These are phyloP conservation scores for Fonsecaea pedrosoi DNA, from an alignment of 2,329 filamentous ascomycete genomes.

Conservation along the genomic window DNA sequence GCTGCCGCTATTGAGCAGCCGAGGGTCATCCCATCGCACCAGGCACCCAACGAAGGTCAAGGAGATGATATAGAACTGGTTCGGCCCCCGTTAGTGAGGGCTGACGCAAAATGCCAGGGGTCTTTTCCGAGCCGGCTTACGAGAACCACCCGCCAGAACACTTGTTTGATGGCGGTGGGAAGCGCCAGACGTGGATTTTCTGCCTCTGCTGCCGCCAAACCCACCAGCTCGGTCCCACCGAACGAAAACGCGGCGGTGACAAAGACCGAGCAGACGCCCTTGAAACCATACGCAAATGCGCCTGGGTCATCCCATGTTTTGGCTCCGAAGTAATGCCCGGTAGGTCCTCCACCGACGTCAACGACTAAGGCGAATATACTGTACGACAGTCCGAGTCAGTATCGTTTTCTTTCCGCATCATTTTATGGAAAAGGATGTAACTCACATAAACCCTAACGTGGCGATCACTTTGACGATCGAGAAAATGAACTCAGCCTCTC, in stretches of 20 bases:
- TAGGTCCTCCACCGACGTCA: slow-evolving; percentile 77
- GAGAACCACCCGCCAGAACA: slow-evolving; percentile 90
- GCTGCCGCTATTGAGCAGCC: slow-evolving; percentile 66
- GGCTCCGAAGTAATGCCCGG: slow-evolving; percentile 74
- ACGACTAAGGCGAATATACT: slow-evolving; percentile 84
- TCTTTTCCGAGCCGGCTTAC: slow-evolving; percentile 25
- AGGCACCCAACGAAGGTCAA: slow-evolving; percentile 80
- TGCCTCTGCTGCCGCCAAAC: slow-evolving; percentile 65
- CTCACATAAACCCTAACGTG: slow-evolving; percentile 79
- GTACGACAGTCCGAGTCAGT: slow-evolving; percentile 55
- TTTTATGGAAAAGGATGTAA: slow-evolving; percentile 56
- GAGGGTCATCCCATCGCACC: slow-evolving; percentile 72
- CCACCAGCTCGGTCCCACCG: slow-evolving; percentile 67
- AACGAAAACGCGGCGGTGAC: slow-evolving; percentile 69
- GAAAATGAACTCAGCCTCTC: slow-evolving; percentile 82
- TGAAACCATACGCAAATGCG: slow-evolving; percentile 72
- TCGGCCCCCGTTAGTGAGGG: background rate
- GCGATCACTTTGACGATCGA: slow-evolving; percentile 80
- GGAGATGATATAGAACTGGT: slow-evolving; percentile 79
- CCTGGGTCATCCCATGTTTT: slow-evolving; percentile 78
- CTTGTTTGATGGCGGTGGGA: slow-evolving; percentile 83
- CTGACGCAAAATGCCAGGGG: background rate
- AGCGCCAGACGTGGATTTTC: slow-evolving; percentile 70
- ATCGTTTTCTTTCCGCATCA: slow-evolving; percentile 66
- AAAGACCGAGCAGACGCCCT: slow-evolving; percentile 68